Percentiles rank a stretch among this genome's conserved stretches.
These are phyloP conservation scores for Mortierella sp. DNA, from an alignment of 371 early-diverging fungal species.

Conservation along the genomic window DNA sequence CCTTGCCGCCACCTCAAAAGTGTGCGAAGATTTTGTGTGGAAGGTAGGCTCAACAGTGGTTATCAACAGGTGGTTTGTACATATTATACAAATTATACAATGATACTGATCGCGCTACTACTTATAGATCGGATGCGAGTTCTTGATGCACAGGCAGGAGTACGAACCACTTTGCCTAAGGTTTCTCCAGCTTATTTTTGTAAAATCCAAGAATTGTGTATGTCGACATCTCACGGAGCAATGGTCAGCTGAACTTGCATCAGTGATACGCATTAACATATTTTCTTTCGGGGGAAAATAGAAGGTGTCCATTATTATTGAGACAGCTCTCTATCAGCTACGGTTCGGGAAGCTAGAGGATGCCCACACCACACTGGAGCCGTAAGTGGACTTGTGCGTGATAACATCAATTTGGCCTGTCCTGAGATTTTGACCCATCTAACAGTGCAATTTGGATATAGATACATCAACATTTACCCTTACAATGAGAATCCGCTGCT, in stretches of 20 bases:
- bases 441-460: not conserved
- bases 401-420: too few species aligned
- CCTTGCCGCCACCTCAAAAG: not conserved
- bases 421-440: too few species aligned
- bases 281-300: not conserved
- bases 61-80: not conserved
- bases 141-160: constrained; percentile 28
- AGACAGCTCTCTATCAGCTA: constrained; percentile 38
- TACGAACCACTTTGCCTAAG: constrained; percentile 36
- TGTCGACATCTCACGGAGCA: not conserved
- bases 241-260: too few species aligned
- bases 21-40: constrained; percentile 38
- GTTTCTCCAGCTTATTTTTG: constrained; percentile 29
- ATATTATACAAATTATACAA: not conserved
- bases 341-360: constrained; percentile 35
- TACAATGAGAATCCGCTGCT: constrained; percentile 32
- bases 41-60: constrained; percentile 21
- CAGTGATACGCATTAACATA: too few species aligned
- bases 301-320: constrained; percentile 28
- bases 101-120: not conserved
- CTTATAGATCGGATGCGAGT: constrained; percentile 39
- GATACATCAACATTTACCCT: constrained; percentile 18
- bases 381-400: constrained; percentile 26
- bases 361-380: constrained; percentile 32
- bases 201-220: constrained; percentile 28